Evolutionary conservation across 2,329 filamentous ascomycete species (phyloP).

Genomic region (Fusarium sp.): DNA sequence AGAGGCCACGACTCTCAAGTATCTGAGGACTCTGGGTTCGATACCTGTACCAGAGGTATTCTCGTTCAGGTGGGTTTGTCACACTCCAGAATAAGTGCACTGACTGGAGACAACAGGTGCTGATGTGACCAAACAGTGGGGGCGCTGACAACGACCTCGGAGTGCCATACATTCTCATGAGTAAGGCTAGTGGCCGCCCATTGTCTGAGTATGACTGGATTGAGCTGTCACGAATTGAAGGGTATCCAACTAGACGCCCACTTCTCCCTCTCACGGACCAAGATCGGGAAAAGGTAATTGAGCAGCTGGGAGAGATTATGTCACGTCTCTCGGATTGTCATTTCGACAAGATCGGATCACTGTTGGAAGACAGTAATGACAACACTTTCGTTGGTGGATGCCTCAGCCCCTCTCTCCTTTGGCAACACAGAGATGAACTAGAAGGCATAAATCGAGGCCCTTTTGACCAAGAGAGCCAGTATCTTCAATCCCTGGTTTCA

Average conservation of each 20-base stretch:
- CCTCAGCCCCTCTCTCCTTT: not conserved
- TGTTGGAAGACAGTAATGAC: not conserved
- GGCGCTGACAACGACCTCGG: fast-evolving
- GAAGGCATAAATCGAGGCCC: not conserved
- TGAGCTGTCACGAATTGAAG: not conserved
- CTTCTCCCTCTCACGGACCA: not conserved
- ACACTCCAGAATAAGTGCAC: not conserved
- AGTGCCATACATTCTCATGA: not conserved
- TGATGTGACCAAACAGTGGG: not conserved
- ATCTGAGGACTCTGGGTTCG: fast-evolving
- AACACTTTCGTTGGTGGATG: not conserved
- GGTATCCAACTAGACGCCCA: not conserved
- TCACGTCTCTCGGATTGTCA: not conserved
- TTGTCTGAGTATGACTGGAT: not conserved
- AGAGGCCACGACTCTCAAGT: not conserved
- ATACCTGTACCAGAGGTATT: not conserved
- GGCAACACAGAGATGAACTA: not conserved
- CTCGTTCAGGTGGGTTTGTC: not conserved
- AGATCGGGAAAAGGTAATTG: not conserved
- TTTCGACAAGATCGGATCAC: not conserved
- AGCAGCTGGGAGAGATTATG: not conserved
- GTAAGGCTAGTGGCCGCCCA: not conserved
- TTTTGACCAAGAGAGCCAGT: not conserved
- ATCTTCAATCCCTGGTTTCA: not conserved
- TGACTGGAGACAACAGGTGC: not conserved